phyloP scores from a whole-genome alignment of 73 alveolate genomes.

The Urostyla sp. region DNA sequence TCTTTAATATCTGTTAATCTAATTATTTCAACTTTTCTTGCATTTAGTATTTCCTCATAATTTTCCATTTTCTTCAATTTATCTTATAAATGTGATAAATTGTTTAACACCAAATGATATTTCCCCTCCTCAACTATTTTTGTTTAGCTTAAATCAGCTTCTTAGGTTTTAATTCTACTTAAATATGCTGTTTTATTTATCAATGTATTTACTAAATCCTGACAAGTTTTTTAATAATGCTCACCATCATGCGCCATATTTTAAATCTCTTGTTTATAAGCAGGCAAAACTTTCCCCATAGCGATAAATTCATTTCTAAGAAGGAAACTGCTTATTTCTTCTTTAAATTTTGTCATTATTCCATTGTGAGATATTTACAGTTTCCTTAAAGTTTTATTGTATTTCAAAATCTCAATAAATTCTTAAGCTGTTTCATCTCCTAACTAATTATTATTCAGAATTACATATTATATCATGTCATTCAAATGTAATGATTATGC shows the following conservation, averaged over 20 bases:
- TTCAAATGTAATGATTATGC: background rate
- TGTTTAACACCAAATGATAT: background rate
- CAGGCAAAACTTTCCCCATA: slow-evolving; percentile 31
- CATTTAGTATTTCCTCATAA: background rate
- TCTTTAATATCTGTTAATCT: slow-evolving; percentile 13
- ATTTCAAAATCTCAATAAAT: slow-evolving; percentile 18
- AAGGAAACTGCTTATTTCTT: slow-evolving; percentile 1
- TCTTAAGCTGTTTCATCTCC: slow-evolving; percentile 48
- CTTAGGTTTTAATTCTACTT: slow-evolving; percentile 15
- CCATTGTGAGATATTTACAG: slow-evolving; percentile 7
- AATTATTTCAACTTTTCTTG: background rate
- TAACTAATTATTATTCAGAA: slow-evolving; percentile 14
- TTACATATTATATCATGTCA: slow-evolving; percentile 13
- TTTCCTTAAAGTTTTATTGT: slow-evolving; percentile 13
- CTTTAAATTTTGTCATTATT: slow-evolving; percentile 11
- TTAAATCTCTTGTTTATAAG: slow-evolving; percentile 8
- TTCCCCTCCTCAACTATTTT: background rate
- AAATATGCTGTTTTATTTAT: slow-evolving; percentile 35
- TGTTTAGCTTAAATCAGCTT: background rate
- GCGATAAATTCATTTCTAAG: slow-evolving; percentile 33
- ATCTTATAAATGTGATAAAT: background rate
- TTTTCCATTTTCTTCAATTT: background rate
- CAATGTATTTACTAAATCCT: slow-evolving; percentile 16
- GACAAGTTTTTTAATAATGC: background rate
- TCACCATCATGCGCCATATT: slow-evolving; percentile 13